These are phyloP conservation scores for Hordeum pubiflorum DNA, from an alignment of 202 grass and related monocot species.

Conservation along the genomic window DNA sequence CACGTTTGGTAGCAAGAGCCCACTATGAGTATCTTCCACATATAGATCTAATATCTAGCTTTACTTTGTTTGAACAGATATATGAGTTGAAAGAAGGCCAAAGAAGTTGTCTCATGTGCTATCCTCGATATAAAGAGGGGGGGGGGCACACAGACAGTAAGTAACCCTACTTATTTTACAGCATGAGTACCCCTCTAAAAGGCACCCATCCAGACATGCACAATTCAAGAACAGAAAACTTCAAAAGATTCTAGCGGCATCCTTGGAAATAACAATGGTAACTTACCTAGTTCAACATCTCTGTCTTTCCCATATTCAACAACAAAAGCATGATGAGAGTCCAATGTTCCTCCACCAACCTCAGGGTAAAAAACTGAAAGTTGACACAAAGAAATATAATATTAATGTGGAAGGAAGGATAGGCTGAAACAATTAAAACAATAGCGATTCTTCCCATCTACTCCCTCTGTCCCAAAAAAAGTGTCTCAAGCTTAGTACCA, in stretches of 20 bases:
- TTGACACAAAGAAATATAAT: constrained; percentile 24
- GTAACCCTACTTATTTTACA: not conserved
- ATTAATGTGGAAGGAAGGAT: constrained; percentile 21
- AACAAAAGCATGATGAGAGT: constrained; percentile 93
- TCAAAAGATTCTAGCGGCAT: not conserved
- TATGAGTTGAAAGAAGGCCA: not conserved
- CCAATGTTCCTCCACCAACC: constrained; percentile 78
- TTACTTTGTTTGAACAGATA: not conserved
- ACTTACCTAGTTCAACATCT: constrained; percentile 85
- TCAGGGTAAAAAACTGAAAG: constrained; percentile 79
- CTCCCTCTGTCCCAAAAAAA: not conserved
- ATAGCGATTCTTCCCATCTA: not conserved
- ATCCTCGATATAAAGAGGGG: not conserved
- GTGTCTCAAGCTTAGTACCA: no score
- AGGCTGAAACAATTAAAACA: not conserved
- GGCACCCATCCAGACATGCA: not conserved
- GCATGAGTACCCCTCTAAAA: not conserved
- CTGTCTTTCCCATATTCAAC: constrained; percentile 94
- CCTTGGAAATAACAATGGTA: not conserved
- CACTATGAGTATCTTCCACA: not conserved
- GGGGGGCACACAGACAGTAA: not conserved
- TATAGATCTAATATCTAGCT: constrained; percentile 3
- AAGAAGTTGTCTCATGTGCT: not conserved
- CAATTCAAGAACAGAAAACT: not conserved
- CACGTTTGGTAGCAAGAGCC: not conserved